A percentile compares a stretch with the other conserved stretches of the same genome.
phyloP scores from a whole-genome alignment of 495 filamentous ascomycete genomes.

The Podospora australis region DNA sequence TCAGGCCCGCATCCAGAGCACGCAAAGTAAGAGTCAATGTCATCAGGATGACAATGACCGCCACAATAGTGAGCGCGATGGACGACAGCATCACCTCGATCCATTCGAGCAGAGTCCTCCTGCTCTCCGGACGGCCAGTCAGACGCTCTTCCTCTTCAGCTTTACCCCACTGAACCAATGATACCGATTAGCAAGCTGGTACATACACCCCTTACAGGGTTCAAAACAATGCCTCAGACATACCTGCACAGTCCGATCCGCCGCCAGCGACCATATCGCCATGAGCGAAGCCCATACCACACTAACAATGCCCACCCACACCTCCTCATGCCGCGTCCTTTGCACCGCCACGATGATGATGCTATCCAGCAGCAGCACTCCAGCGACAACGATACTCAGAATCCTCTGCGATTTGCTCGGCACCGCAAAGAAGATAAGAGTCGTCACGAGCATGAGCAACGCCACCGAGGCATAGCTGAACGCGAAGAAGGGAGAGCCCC shows the following conservation, averaged over 20 bases:
- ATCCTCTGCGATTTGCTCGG: conserved; percentile 73
- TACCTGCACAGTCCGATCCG: conserved; percentile 62
- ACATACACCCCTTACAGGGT: too few relatives aligned
- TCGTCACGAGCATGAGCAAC: conserved; percentile 62
- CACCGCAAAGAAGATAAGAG: conserved; percentile 78
- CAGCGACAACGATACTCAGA: conserved; percentile 55
- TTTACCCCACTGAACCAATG: conserved; percentile 90
- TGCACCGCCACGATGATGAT: conserved; percentile 69
- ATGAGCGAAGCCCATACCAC: conserved; percentile 62
- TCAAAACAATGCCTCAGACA: too few relatives aligned
- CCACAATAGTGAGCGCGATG: conserved; percentile 58
- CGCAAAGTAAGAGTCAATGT: conserved; percentile 74
- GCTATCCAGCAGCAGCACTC: conserved; percentile 72
- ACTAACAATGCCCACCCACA: conserved; percentile 81
- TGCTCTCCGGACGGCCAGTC: conserved; percentile 82
- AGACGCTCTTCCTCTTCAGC: conserved; percentile 84
- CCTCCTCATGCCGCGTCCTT: conserved; percentile 71
- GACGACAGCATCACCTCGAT: conserved; percentile 65
- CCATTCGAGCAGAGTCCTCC: conserved; percentile 79
- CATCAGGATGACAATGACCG: conserved; percentile 60
- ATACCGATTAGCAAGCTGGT: too few relatives aligned
- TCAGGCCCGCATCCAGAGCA: conserved; percentile 64
- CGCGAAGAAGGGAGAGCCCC: conserved; percentile 84
- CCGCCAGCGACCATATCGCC: conserved; percentile 35
- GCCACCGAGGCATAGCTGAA: conserved; percentile 75